Evolutionary conservation across 169 alveolate genomes (phyloP), one percentile per base, ranked within the genome.

Genomic region (Eimeria sp.): DNA sequence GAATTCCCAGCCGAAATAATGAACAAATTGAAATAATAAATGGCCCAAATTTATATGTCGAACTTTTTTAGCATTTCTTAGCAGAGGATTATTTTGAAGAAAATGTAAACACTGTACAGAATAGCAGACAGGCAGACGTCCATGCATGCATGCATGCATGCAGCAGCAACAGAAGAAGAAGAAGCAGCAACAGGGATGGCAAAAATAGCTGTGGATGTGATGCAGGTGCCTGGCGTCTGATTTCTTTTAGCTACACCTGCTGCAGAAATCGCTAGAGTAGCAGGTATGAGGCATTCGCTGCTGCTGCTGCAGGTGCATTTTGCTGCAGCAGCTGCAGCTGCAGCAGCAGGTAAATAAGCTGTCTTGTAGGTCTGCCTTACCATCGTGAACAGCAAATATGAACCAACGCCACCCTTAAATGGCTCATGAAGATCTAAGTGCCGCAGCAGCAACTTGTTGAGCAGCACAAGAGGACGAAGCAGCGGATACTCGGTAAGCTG

Each of bases 351-450:
- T 14, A 25, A 14, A 58, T 14, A 5, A 3, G 67, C 67, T 13
- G 67, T 58, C 3, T 25, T 3, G 16, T 18, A 3, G 20, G 70
- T 25, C n/a, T 14, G 1, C 7, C 96, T 61, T 40, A 92, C 97
- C 87, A 96, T 80, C 25, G 95, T 92, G 54, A 97, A 97, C 65
- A 96, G 96, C 27, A 97, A 83, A 72, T 96, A 97, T 14, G 98
- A 96, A 43, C 98, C 98, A 70, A 97, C 95, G 25, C 98, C 98
- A 18, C 98, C 98, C 25, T 82, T 91, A 76, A 95, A 95, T 18
- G 98, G 96, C 72, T 97, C 97, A 70, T 95, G 96, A 10, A 96
- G 67, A 22, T 72, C 75, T 91, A 57, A 63, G 54, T 94, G 97
- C 25, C 89, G 96, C 92, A 97, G 95, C 20, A 95, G 86, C 78